These are phyloP conservation scores for Uncinocarpus reesii DNA, from an alignment of 2,329 filamentous ascomycete species.

Conservation along the genomic window DNA sequence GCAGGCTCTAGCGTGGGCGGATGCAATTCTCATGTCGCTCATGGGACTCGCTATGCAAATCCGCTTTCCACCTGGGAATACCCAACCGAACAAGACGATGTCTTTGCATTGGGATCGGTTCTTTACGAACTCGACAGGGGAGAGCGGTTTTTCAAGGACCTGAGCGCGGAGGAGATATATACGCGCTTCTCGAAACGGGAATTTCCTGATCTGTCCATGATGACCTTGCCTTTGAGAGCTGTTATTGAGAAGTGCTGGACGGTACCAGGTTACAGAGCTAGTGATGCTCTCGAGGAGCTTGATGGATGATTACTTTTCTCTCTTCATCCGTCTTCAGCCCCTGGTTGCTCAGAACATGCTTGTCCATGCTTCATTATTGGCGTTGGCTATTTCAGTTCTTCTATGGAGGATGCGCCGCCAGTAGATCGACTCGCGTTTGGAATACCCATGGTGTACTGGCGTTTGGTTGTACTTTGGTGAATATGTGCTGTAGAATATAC, in stretches of 20 bases:
- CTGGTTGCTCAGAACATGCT: too few relatives aligned
- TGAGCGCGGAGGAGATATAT: conserved; percentile 3
- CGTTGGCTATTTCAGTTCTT: too few relatives aligned
- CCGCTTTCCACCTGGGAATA: neutral
- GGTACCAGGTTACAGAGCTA: too few relatives aligned
- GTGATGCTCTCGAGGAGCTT: too few relatives aligned
- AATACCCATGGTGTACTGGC: too few relatives aligned
- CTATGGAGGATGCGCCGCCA: too few relatives aligned
- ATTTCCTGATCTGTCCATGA: conserved; percentile 8
- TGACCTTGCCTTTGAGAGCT: neutral
- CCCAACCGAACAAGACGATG: conserved; percentile 5
- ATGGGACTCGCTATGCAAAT: conserved; percentile 1
- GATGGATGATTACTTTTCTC: too few relatives aligned
- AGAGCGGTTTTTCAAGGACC: neutral
- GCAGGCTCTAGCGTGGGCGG: conserved; percentile 17
- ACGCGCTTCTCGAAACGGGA: neutral
- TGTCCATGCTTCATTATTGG: too few relatives aligned
- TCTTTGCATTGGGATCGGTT: conserved; percentile 10
- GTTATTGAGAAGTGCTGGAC: conserved; percentile 12
- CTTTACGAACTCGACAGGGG: conserved; percentile 8
- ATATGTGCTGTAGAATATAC: too few relatives aligned
- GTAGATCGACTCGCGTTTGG: too few relatives aligned
- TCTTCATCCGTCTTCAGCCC: too few relatives aligned
- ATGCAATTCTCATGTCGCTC: neutral
- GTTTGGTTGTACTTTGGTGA: too few relatives aligned